Conservation (phyloP, 2,329 filamentous ascomycete species). For the Colletotrichum acutatum region DNA sequence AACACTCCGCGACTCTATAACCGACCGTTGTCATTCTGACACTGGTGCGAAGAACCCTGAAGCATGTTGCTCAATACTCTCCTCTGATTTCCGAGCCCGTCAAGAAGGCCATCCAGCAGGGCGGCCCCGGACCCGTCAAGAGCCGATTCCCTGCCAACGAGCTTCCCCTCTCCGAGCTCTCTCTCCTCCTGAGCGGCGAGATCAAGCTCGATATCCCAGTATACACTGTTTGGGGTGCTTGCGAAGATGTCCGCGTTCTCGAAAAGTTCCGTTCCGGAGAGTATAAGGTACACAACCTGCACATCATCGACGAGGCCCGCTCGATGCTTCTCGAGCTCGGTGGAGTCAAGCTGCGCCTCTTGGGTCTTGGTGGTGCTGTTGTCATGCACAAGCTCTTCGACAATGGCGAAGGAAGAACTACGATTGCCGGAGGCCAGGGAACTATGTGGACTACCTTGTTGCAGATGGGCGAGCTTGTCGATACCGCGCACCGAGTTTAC, state of each 20-base stretch:
- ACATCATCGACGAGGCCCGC: slow-evolving; percentile 98
- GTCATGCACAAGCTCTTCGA: slow-evolving; percentile 99
- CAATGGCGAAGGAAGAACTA: slow-evolving; percentile 96
- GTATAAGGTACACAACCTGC: slow-evolving; percentile 96
- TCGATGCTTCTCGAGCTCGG: slow-evolving; percentile 95
- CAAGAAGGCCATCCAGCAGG: slow-evolving; percentile 74
- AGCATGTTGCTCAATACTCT: slow-evolving; percentile 98
- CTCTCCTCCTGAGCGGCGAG: slow-evolving; percentile 87
- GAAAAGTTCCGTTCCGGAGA: slow-evolving; percentile 98
- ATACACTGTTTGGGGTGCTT: slow-evolving; percentile 99
- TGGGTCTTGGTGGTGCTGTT: slow-evolving; percentile 93
- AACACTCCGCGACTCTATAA: slow-evolving; percentile 34
- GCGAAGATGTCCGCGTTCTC: slow-evolving; percentile 95
- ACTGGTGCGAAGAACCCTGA: slow-evolving; percentile 77
- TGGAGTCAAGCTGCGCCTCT: slow-evolving; percentile 92
- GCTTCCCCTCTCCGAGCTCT: slow-evolving; percentile 91
- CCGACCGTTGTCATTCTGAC: slow-evolving; percentile 34
- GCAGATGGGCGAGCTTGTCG: slow-evolving; percentile 97
- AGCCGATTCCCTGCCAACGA: slow-evolving; percentile 83
- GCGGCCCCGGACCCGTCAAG: slow-evolving; percentile 83
- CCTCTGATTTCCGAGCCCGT: slow-evolving; percentile 85
- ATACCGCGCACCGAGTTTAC: slow-evolving; percentile 98
- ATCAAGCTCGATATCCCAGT: slow-evolving; percentile 95
- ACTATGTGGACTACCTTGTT: slow-evolving; percentile 99
- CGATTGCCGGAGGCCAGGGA: slow-evolving; percentile 96